Conservation (phyloP, 2,329 filamentous ascomycete genomes). For the Rhytidhysteron rufulum region DNA sequence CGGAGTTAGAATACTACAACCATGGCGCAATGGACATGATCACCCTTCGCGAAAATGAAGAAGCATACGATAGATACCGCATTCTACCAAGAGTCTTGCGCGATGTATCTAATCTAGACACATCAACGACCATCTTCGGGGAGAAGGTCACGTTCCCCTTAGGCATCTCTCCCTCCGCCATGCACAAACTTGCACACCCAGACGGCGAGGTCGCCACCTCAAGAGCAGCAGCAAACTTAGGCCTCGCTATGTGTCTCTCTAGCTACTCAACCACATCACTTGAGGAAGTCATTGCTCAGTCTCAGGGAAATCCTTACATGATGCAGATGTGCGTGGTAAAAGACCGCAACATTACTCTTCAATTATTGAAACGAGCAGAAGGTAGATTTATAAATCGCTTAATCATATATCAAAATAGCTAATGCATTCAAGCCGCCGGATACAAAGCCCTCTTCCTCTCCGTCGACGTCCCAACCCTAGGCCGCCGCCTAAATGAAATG, state of each 20-base stretch:
- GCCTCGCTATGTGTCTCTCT: constrained; percentile 61
- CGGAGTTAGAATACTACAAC: constrained; percentile 52
- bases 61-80: constrained; percentile 29
- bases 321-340: constrained; percentile 55
- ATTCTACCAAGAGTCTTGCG: constrained; percentile 29
- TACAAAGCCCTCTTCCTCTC: constrained; percentile 55
- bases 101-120: constrained; percentile 24
- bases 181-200: constrained; percentile 61
- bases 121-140: constrained; percentile 22
- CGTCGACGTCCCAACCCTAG: constrained; percentile 53
- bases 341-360: constrained; percentile 42
- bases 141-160: constrained; percentile 34
- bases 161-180: constrained; percentile 55
- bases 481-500: constrained; percentile 51
- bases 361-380: constrained; percentile 43
- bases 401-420: too few relatives aligned
- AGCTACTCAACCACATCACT: constrained; percentile 59
- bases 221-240: constrained; percentile 54
- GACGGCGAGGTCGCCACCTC: constrained; percentile 62
- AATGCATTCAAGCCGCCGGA: constrained; percentile 34
- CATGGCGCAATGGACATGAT: constrained; percentile 54
- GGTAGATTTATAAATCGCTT: constrained; percentile 34
- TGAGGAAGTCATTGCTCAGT: constrained; percentile 60
- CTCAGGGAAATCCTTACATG: constrained; percentile 46
- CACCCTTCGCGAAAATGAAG: constrained; percentile 36